Evolutionary conservation across 148 eudicot genomes (phyloP).

Genomic region (Euryodendron excelsum): DNA sequence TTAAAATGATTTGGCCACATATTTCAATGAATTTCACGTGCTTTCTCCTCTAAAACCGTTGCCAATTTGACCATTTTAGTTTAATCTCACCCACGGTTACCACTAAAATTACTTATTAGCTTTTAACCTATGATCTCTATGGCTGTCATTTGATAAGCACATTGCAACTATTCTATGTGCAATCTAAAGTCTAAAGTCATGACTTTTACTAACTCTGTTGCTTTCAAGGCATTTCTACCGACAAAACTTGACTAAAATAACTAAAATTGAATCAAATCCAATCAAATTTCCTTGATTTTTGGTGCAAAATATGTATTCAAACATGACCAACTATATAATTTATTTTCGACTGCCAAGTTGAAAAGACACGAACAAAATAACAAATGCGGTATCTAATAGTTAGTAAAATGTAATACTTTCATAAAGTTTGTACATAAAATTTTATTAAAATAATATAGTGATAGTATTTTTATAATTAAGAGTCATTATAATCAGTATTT

Average conservation of each 20-base stretch:
- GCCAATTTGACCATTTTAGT: not conserved
- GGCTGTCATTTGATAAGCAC: not conserved
- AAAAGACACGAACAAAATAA: too few relatives aligned
- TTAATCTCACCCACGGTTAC: not conserved
- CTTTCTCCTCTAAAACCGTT: not conserved
- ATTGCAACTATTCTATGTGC: not conserved
- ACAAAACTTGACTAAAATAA: not conserved
- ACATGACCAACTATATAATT: too few relatives aligned
- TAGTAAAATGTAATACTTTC: too few relatives aligned
- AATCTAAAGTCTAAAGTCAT: not conserved
- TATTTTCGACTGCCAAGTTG: too few relatives aligned
- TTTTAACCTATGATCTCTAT: too few relatives aligned
- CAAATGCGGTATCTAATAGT: too few relatives aligned
- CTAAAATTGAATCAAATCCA: not conserved
- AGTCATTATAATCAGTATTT: too few relatives aligned
- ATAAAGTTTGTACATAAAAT: too few relatives aligned
- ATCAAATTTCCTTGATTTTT: not conserved
- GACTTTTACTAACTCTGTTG: not conserved
- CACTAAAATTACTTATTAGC: not conserved
- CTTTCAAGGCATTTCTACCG: not conserved
- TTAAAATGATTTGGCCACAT: not conserved
- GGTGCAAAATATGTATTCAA: too few relatives aligned
- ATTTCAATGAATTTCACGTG: constrained; percentile 16
- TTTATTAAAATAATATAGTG: too few relatives aligned
- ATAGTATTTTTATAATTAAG: too few relatives aligned